phyloP scores from a whole-genome alignment of 306 rosid species.

The Erythrophleum fordii region DNA sequence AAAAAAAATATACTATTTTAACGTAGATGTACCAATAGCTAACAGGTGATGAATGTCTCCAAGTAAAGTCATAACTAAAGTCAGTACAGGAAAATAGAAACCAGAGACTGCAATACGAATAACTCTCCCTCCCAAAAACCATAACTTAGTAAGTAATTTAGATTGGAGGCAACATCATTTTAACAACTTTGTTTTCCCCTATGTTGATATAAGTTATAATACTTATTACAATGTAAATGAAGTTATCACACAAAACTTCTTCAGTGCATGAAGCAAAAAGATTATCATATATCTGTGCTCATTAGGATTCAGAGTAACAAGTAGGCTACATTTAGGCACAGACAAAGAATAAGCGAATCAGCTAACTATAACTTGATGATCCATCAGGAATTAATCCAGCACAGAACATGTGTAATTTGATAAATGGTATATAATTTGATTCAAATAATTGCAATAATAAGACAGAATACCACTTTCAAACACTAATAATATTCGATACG shows the following conservation, averaged over 20 bases:
- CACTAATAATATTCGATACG: neutral
- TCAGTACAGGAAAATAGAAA: neutral
- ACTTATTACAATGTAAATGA: neutral
- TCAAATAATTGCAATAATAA: conserved; percentile 12
- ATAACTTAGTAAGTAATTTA: neutral
- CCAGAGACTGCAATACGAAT: neutral
- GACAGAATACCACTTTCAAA: neutral
- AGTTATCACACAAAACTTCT: neutral
- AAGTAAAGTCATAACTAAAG: conserved; percentile 9
- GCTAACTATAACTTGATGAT: conserved; percentile 15
- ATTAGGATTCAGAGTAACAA: neutral
- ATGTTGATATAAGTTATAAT: neutral
- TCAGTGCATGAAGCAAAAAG: neutral
- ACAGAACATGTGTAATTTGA: neutral
- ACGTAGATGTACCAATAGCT: conserved; percentile 2
- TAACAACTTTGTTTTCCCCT: neutral
- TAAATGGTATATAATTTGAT: neutral
- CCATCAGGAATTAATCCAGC: neutral
- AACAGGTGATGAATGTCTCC: conserved; percentile 4
- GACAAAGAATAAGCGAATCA: neutral
- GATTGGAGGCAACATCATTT: neutral
- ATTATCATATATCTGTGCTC: neutral
- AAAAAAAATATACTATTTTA: neutral
- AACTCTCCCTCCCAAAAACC: neutral
- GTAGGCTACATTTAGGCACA: neutral